phyloP scores from a whole-genome alignment of 1,139 yeast genomes.

The Chernovozyma aurita region DNA sequence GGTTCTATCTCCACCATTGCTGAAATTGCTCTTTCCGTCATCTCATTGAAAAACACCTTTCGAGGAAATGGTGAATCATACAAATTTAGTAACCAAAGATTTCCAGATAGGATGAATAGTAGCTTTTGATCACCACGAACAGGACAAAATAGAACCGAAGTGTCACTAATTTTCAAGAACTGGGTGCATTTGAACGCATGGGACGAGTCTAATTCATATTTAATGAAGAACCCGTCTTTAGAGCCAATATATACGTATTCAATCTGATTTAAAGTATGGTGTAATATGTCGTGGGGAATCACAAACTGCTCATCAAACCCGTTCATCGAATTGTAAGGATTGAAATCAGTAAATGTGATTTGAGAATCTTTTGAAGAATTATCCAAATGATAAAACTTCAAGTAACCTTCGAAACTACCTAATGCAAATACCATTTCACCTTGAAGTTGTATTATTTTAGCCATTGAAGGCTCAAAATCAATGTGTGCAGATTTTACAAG shows the following conservation, averaged over 20 bases:
- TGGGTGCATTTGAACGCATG: constrained; percentile 9
- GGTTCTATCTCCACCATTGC: constrained; percentile 13
- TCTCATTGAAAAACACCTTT: constrained; percentile 38
- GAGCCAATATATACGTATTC: constrained; percentile 23
- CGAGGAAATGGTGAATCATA: constrained; percentile 30
- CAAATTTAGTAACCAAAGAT: constrained; percentile 40
- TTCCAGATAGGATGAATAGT: constrained; percentile 29
- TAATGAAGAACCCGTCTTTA: constrained; percentile 23
- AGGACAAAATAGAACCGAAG: constrained; percentile 14
- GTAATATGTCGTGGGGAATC: constrained; percentile 17
- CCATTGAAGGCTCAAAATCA: constrained; percentile 17
- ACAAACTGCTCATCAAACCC: constrained; percentile 8
- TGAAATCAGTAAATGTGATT: background rate
- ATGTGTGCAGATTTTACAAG: constrained; percentile 6
- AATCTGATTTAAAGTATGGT: constrained; percentile 2
- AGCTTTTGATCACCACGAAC: constrained; percentile 12
- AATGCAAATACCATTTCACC: constrained; percentile 8
- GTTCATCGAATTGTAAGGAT: constrained; percentile 6
- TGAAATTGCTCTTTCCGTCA: constrained; percentile 20
- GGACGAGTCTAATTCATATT: constrained; percentile 8
- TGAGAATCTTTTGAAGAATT: background rate
- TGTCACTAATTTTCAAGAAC: constrained; percentile 22
- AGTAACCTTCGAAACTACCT: constrained; percentile 20
- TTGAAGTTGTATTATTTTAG: constrained; percentile 9
- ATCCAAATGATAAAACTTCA: constrained; percentile 4